These are phyloP conservation scores for Capsicum chinense DNA, from an alignment of 257 asterid species.

Conservation along the genomic window DNA sequence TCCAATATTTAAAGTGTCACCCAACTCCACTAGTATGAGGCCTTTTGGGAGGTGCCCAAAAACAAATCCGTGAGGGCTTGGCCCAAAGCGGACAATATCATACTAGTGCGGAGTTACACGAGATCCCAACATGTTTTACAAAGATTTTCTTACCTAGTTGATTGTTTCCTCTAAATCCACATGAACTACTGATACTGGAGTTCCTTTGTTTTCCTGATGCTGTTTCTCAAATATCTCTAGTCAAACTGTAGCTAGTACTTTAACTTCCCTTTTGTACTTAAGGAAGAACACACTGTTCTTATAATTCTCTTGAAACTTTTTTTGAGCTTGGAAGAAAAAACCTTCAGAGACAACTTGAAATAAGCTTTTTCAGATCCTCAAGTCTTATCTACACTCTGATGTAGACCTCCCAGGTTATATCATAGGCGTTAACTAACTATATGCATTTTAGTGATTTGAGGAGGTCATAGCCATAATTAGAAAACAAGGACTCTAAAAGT, in stretches of 20 bases:
- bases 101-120: no score
- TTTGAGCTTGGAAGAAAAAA: background rate
- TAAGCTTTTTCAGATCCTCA: background rate
- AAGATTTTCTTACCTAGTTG: background rate
- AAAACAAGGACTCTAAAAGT: background rate
- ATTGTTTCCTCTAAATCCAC: background rate
- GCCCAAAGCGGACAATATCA: no score
- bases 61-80: no score
- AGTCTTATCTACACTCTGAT: background rate
- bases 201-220: constrained; percentile 27
- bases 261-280: background rate
- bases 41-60: no score
- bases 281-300: background rate
- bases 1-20: no score
- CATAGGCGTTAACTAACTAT: background rate
- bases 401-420: background rate
- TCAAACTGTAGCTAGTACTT: background rate
- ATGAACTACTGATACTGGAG: background rate
- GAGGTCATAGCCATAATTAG: background rate
- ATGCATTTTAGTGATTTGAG: background rate
- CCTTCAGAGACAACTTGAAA: background rate
- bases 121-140: no score
- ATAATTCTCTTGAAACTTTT: background rate
- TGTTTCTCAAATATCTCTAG: background rate
- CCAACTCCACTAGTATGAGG: no score